Percentiles rank a stretch among this genome's conserved stretches.
Evolutionary conservation across 495 filamentous ascomycete species (phyloP).

Genomic region (Neurospora sp.): DNA sequence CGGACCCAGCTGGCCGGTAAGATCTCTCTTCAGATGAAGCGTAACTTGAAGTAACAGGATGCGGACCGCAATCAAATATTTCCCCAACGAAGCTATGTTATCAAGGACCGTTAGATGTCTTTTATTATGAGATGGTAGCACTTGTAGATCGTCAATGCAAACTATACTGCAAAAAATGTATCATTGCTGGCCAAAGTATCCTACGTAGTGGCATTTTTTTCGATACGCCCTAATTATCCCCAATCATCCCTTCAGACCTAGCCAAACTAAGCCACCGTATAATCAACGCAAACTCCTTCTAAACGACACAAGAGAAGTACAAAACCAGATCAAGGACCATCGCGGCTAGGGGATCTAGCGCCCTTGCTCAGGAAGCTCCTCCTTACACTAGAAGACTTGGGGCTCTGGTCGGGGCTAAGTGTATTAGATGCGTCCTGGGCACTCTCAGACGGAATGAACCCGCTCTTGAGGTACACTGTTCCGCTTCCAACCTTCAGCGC

Average conservation of each 20-base stretch:
- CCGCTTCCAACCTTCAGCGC: constrained; percentile 58
- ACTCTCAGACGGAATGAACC: constrained; percentile 35
- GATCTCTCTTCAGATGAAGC: not conserved
- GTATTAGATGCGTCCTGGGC: constrained; percentile 5
- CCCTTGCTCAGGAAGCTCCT: constrained; percentile 46
- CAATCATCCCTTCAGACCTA: not conserved
- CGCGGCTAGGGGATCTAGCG: constrained; percentile 8
- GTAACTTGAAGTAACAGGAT: not conserved
- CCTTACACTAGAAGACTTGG: constrained; percentile 39
- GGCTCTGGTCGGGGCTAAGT: constrained; percentile 37
- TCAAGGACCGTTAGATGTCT: not conserved
- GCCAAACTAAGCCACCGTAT: not conserved
- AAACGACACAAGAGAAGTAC: not conserved
- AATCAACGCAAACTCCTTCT: not conserved
- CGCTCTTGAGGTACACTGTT: constrained; percentile 55
- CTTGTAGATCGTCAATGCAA: not conserved
- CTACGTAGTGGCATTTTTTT: not conserved
- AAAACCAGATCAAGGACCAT: not conserved
- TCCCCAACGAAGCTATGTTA: not conserved
- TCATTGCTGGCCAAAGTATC: not conserved
- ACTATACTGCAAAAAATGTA: not conserved
- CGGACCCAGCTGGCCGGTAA: not conserved
- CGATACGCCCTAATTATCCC: not conserved
- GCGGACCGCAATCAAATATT: not conserved
- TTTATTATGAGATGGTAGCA: not conserved